A percentile compares a stretch with the other conserved stretches of the same genome.
These are phyloP conservation scores for Chytriomyces sp. DNA, from an alignment of 192 early-diverging fungal species.

Conservation along the genomic window DNA sequence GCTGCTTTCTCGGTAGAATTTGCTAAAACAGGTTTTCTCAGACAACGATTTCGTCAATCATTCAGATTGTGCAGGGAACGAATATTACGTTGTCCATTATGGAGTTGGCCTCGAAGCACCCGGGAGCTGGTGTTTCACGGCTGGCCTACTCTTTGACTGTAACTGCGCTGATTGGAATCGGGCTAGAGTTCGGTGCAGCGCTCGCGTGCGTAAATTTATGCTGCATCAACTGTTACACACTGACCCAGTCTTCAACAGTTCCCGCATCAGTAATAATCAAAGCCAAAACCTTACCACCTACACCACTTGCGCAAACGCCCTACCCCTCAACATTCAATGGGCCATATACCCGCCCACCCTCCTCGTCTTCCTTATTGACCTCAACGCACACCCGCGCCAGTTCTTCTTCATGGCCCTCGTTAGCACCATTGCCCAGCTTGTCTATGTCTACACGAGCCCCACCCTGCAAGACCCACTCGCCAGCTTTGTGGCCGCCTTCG, in stretches of 20 bases:
- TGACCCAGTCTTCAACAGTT: background rate
- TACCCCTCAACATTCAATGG: background rate
- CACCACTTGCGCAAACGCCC: conserved; percentile 11
- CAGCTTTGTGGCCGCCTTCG: conserved; percentile 29
- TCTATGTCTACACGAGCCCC: background rate
- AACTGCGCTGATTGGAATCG: conserved; percentile 44
- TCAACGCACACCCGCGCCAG: conserved; percentile 41
- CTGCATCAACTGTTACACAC: background rate
- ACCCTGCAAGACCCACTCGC: conserved; percentile 23
- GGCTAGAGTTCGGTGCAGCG: conserved; percentile 37
- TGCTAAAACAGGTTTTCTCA: background rate
- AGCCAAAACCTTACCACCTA: conserved; percentile 14
- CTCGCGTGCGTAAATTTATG: conserved; percentile 2
- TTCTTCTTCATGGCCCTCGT: conserved; percentile 38
- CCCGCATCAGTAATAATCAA: background rate
- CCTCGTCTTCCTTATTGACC: conserved; percentile 25
- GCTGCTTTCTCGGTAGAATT: conserved; percentile 13
- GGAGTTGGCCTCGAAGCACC: conserved; percentile 39
- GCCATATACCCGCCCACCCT: conserved; percentile 36
- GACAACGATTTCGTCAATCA: conserved; percentile 31
- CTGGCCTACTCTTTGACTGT: conserved; percentile 37
- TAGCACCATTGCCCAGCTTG: conserved; percentile 18
- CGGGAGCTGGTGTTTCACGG: conserved; percentile 34
- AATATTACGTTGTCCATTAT: conserved; percentile 39
- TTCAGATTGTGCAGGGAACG: conserved; percentile 38